Percentiles rank a stretch among this genome's conserved stretches.
Conservation (phyloP, 2,329 filamentous ascomycete genomes). For the Epichloe festucae region DNA sequence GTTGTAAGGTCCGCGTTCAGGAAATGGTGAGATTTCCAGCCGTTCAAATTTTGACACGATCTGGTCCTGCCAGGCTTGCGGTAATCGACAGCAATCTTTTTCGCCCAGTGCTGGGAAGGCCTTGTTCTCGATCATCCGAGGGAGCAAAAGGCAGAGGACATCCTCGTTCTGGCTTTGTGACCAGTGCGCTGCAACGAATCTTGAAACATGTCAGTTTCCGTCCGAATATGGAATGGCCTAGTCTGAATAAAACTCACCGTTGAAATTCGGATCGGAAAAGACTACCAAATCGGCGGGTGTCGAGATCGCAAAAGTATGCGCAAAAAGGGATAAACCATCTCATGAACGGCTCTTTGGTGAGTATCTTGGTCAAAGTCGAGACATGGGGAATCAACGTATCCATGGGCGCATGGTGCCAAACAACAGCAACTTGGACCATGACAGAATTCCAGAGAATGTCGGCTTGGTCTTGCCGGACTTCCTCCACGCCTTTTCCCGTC, state of each 20-base stretch:
- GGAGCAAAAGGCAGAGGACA: constrained; percentile 54
- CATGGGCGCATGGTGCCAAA: constrained; percentile 65
- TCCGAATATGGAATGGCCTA: too few species aligned
- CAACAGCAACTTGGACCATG: constrained; percentile 47
- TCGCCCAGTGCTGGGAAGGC: constrained; percentile 41
- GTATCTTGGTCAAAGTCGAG: constrained; percentile 47
- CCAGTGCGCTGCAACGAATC: constrained; percentile 68
- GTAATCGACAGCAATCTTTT: constrained; percentile 42
- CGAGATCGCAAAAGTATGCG: constrained; percentile 63
- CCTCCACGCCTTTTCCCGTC: constrained; percentile 27
- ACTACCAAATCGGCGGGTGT: constrained; percentile 60
- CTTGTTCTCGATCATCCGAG: constrained; percentile 45
- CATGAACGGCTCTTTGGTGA: constrained; percentile 54
- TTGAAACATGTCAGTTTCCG: constrained; percentile 28
- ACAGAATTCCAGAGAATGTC: constrained; percentile 42
- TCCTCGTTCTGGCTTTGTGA: constrained; percentile 51
- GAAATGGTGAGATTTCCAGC: constrained; percentile 50
- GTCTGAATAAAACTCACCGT: constrained; percentile 37
- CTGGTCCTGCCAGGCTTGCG: constrained; percentile 59
- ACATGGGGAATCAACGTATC: constrained; percentile 64
- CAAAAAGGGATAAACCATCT: constrained; percentile 76
- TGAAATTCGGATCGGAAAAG: constrained; percentile 74
- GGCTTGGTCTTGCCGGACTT: constrained; percentile 22
- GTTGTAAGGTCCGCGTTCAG: constrained; percentile 48
- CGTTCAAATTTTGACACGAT: constrained; percentile 58